These are phyloP conservation scores for Hamamelis virginiana DNA, from an alignment of 164 flowering plant species.

Conservation along the genomic window DNA sequence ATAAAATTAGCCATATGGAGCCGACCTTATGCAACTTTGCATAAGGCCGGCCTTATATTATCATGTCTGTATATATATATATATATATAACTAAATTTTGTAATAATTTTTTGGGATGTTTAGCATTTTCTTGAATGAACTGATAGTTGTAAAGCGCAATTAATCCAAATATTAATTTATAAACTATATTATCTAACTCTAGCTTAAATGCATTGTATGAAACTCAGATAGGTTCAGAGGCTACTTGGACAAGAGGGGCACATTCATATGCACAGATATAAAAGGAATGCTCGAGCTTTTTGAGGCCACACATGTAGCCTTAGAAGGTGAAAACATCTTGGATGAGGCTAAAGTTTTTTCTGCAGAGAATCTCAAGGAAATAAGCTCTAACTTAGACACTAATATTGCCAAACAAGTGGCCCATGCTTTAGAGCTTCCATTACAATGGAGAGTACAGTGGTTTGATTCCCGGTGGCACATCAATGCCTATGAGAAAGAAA, in stretches of 20 bases:
- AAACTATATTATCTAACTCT: too few species aligned
- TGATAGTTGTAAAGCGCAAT: too few species aligned
- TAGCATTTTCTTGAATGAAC: too few species aligned
- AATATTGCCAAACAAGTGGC: slow-evolving; percentile 12
- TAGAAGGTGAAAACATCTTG: slow-evolving; percentile 29
- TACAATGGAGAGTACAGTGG: slow-evolving; percentile 34
- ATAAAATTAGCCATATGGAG: too few species aligned
- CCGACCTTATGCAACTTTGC: too few species aligned
- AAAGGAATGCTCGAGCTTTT: slow-evolving; percentile 34
- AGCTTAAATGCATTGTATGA: too few species aligned
- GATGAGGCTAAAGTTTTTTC: slow-evolving; percentile 32
- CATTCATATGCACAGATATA: slow-evolving; percentile 14
- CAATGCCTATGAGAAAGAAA: slow-evolving; percentile 10
- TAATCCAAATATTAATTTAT: too few species aligned
- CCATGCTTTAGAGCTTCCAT: slow-evolving; percentile 37
- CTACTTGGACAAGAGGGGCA: slow-evolving; percentile 30
- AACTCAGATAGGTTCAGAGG: slow-evolving; percentile 28
- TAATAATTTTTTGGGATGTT: too few species aligned
- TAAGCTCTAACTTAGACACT: slow-evolving; percentile 1
- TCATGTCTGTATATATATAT: too few species aligned
- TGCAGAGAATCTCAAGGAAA: slow-evolving; percentile 7
- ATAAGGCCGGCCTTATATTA: too few species aligned
- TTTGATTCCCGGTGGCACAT: slow-evolving; percentile 37
- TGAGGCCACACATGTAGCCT: slow-evolving; percentile 39
- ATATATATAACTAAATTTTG: too few species aligned